Conservation (phyloP, 805 yeast genomes). For the Metschnikowia aberdeeniae region DNA sequence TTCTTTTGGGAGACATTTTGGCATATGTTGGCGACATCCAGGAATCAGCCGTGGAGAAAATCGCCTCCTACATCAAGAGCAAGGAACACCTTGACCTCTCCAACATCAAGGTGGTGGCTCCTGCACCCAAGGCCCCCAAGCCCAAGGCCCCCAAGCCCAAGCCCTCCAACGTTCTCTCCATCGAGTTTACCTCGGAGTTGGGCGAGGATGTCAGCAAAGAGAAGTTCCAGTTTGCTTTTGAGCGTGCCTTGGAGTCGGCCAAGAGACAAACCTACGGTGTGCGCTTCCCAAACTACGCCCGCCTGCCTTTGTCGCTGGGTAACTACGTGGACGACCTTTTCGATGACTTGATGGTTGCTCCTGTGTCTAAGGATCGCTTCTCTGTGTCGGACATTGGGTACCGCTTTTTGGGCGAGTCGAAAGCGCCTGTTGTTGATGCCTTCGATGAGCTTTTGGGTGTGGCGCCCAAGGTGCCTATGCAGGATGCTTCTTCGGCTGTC, state of each 20-base stretch:
- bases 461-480: constrained; percentile 8
- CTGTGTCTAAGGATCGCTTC: constrained; percentile 34
- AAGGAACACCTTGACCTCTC: constrained; percentile 68
- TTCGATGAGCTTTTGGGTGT: constrained; percentile 37
- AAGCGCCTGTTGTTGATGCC: constrained; percentile 9
- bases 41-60: constrained; percentile 45
- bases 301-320: constrained; percentile 27
- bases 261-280: constrained; percentile 28
- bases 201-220: constrained; percentile 23
- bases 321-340: constrained; percentile 26
- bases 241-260: constrained; percentile 28
- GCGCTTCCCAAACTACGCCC: constrained; percentile 35
- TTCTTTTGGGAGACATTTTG: constrained; percentile 87
- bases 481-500: constrained; percentile 4
- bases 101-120: constrained; percentile 47
- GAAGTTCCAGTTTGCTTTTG: constrained; percentile 29
- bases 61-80: constrained; percentile 54
- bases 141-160: constrained; percentile 20
- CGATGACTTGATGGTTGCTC: constrained; percentile 36
- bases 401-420: constrained; percentile 18
- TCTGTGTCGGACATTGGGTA: constrained; percentile 28
- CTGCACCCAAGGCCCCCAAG: constrained; percentile 9
- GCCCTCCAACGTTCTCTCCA: constrained; percentile 27
- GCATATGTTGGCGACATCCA: constrained; percentile 76
- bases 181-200: constrained; percentile 25